Conservation (phyloP, 2,329 filamentous ascomycete species). For the Phialophora tarda region DNA sequence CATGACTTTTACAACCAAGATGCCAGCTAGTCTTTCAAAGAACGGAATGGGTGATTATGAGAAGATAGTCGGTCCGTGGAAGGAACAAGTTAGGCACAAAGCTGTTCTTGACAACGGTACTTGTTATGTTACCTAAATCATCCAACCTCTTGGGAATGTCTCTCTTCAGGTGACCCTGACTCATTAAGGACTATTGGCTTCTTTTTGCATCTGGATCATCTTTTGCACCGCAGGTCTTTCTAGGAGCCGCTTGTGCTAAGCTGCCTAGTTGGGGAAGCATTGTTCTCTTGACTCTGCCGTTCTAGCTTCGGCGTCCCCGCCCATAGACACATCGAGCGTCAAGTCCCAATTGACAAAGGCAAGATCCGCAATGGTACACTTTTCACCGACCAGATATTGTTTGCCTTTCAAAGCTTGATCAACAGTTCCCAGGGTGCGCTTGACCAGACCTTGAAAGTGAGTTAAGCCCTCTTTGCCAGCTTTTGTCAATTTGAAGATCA, state of each 20-base stretch:
- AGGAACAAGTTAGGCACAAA: too few relatives aligned
- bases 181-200: not conserved
- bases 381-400: conserved; percentile 6
- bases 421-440: not conserved
- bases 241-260: conserved; percentile 1
- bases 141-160: too few relatives aligned
- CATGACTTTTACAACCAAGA: too few relatives aligned
- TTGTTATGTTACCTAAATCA: too few relatives aligned
- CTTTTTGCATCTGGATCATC: not conserved
- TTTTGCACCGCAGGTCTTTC: conserved; percentile 3
- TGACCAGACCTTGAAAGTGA: conserved; percentile 5
- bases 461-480: not conserved
- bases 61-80: too few relatives aligned
- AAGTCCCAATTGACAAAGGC: conserved; percentile 8
- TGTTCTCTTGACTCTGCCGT: not conserved
- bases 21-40: too few relatives aligned
- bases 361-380: conserved; percentile 6
- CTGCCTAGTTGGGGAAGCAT: not conserved
- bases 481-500: conserved; percentile 3
- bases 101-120: too few relatives aligned
- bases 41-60: too few relatives aligned
- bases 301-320: not conserved
- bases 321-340: not conserved
- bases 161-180: too few relatives aligned
- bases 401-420: not conserved